Evolutionary conservation across 2,329 filamentous ascomycete genomes (phyloP).

Genomic region (Pseudogymnoascus sp.): DNA sequence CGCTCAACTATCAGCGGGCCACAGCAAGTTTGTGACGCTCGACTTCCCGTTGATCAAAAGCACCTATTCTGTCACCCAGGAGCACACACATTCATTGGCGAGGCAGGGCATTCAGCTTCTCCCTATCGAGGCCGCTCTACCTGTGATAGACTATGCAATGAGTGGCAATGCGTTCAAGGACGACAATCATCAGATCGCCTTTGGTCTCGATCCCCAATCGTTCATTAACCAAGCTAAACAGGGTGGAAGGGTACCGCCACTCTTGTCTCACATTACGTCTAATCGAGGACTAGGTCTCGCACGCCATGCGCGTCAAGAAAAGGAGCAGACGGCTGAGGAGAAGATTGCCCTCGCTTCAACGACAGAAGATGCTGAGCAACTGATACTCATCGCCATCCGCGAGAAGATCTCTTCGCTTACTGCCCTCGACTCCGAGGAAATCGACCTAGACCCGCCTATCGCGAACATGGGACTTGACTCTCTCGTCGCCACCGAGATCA

Average conservation of each 20-base stretch:
- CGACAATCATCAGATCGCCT: neutral
- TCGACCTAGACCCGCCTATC: neutral
- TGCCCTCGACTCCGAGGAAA: neutral
- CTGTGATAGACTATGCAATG: neutral
- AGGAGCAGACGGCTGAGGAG: neutral
- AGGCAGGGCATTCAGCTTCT: neutral
- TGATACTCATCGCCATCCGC: neutral
- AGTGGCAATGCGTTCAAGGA: neutral
- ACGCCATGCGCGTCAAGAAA: neutral
- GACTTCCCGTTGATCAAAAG: neutral
- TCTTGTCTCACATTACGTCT: neutral
- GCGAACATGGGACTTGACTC: slow-evolving; percentile 44
- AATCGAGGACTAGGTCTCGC: neutral
- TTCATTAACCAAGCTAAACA: neutral
- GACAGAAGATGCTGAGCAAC: neutral
- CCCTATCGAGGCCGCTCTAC: neutral
- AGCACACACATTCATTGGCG: neutral
- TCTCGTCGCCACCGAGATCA: slow-evolving; percentile 42
- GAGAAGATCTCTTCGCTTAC: neutral
- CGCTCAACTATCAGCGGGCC: neutral
- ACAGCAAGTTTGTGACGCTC: neutral
- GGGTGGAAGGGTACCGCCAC: neutral
- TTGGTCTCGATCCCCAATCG: neutral
- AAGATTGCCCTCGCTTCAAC: neutral
- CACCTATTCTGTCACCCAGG: neutral